Percentiles rank a stretch among this genome's conserved stretches.
phyloP scores from a whole-genome alignment of 2,329 filamentous ascomycete genomes.

The Atkinsonella texensis region DNA sequence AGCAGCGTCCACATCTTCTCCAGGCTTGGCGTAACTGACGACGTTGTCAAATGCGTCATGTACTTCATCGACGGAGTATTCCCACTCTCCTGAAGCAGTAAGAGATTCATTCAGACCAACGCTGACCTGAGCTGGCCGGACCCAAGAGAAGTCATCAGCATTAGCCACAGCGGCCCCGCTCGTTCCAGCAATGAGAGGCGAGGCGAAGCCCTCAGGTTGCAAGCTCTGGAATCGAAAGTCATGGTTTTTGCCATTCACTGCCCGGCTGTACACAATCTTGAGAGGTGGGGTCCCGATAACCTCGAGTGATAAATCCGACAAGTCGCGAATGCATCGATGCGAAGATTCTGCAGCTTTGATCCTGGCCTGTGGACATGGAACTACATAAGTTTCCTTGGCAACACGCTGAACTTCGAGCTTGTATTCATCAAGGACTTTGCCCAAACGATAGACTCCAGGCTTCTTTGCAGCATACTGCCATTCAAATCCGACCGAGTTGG shows the following conservation, averaged over 20 bases:
- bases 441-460: slow-evolving; percentile 74
- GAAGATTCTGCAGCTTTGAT: slow-evolving; percentile 51
- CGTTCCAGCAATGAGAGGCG: slow-evolving; percentile 57
- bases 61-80: slow-evolving; percentile 85
- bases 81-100: slow-evolving; percentile 65
- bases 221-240: slow-evolving; percentile 88
- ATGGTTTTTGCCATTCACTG: slow-evolving; percentile 70
- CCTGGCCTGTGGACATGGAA: slow-evolving; percentile 69
- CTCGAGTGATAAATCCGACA: slow-evolving; percentile 74
- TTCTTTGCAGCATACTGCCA: slow-evolving; percentile 71
- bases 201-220: slow-evolving; percentile 75
- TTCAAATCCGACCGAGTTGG: slow-evolving; percentile 46
- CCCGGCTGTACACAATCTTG: slow-evolving; percentile 83
- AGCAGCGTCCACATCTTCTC: slow-evolving; percentile 57
- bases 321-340: slow-evolving; percentile 71
- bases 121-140: slow-evolving; percentile 57
- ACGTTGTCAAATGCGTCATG: slow-evolving; percentile 83
- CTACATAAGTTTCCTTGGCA: slow-evolving; percentile 68
- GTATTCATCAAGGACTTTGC: slow-evolving; percentile 81
- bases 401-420: slow-evolving; percentile 81
- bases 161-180: slow-evolving; percentile 48
- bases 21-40: slow-evolving; percentile 55
- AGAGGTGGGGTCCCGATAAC: slow-evolving; percentile 83
- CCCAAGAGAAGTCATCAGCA: slow-evolving; percentile 68
- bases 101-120: slow-evolving; percentile 89